Base-by-base conservation (phyloP, 257 asterid genomes). In the Solanum stenotomum region DNA sequence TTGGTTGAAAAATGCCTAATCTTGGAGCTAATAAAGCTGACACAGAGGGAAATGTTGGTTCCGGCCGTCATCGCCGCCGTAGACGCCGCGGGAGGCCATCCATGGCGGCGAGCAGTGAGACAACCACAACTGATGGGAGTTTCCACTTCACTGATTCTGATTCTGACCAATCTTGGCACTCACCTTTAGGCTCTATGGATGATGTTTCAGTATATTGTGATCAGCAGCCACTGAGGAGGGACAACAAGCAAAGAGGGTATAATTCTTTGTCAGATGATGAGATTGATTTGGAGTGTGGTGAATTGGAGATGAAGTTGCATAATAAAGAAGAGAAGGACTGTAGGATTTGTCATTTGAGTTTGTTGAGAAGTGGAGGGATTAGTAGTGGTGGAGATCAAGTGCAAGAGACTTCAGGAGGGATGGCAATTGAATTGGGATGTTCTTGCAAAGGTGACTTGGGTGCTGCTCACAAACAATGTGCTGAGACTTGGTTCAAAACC, bases 401-500 rank as follows among this genome's bases (percentile, higher is more conserved):
- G 5, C 38, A 81, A 46, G 87, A 72, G 59, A 4, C 23, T 27
- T 40, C 87, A 27, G 38, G 16, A 84, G 90, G 89, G 75, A 83
- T 85, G 42, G 82, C 79, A 31, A 89, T 91, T 88, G 91, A 92
- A 78, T 88, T 92, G 89, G 94, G 94, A 22, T 92, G 94, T 86
- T 76, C 83, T 52, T 92, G 94, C 89, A 92, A 89, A 90, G 94
- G 94, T 85, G 94, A 91, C 87, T 90, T 91, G 83, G 94, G 93
- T 38, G 87, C 93, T 70, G 93, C 92, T 84, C 94, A 92, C 72
- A 90, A 91, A 88, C 91, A 89, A 67, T 92, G 94, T 88, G 94
- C 94, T 8, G 94, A 91, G n/a, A 92, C 93, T 68, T 92, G 93
- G 93, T 92, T 92, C 90, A 91, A 89, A 88, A 89, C 89, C 85